phyloP scores from a whole-genome alignment of 768 basidiomycete species.

The Scleroderma citrinum region DNA sequence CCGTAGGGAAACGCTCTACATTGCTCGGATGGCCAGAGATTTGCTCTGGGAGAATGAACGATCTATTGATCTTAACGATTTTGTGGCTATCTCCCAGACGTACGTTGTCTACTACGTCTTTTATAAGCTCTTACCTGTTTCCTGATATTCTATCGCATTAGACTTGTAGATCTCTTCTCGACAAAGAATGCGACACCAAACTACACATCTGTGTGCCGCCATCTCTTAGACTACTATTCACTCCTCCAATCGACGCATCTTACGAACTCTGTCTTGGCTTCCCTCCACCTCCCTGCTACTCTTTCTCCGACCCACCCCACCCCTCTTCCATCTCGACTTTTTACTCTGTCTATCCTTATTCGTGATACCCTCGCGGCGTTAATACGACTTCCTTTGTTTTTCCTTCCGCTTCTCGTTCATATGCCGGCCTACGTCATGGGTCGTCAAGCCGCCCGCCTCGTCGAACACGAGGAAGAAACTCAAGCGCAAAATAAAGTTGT shows the following conservation, averaged over 20 bases:
- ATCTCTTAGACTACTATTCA: slow-evolving; percentile 84
- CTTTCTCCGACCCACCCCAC: slow-evolving; percentile 75
- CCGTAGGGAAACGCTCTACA: slow-evolving; percentile 81
- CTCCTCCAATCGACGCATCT: slow-evolving; percentile 76
- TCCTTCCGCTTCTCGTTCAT: slow-evolving; percentile 79
- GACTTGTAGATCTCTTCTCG: slow-evolving; percentile 85
- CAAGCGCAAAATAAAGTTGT: slow-evolving; percentile 97
- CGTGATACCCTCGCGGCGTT: slow-evolving; percentile 69
- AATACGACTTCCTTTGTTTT: slow-evolving; percentile 81
- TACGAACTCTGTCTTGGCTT: slow-evolving; percentile 78
- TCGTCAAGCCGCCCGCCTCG: slow-evolving; percentile 64
- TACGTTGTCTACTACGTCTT: slow-evolving; percentile 37
- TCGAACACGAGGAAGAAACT: slow-evolving; percentile 85
- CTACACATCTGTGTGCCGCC: slow-evolving; percentile 54
- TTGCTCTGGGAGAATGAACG: slow-evolving; percentile 85
- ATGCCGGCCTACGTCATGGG: slow-evolving; percentile 83
- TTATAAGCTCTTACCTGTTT: slow-evolving; percentile 10
- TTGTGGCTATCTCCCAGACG: slow-evolving; percentile 86
- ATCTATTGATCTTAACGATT: slow-evolving; percentile 73
- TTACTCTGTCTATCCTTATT: slow-evolving; percentile 71
- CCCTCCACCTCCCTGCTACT: slow-evolving; percentile 76
- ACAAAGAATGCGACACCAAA: slow-evolving; percentile 56
- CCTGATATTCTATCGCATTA: slow-evolving; percentile 31
- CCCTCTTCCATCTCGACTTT: slow-evolving; percentile 72
- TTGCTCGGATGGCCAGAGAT: slow-evolving; percentile 88